Conservation (phyloP, 73 alveolate species). For the Paramecium primaurelia region DNA sequence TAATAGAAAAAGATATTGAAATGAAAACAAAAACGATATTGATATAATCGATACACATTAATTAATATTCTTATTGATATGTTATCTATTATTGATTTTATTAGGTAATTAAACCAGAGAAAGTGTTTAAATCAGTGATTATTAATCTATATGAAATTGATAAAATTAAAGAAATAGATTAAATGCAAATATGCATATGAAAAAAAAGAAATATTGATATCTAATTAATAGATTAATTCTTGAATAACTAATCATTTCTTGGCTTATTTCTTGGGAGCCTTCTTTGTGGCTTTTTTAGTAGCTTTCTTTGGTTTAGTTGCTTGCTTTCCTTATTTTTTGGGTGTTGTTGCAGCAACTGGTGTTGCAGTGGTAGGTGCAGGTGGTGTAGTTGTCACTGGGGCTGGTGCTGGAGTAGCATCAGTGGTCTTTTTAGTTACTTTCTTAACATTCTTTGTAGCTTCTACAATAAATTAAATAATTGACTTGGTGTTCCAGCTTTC, state of each 20-base stretch:
- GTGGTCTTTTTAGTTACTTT: not conserved
- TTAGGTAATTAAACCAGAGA: not conserved
- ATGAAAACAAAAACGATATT: not conserved
- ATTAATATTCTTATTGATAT: not conserved
- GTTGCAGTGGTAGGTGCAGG: not conserved
- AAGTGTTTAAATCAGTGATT: not conserved
- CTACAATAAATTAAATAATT: not conserved
- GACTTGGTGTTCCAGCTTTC: conserved; percentile 15
- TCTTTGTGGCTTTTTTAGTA: not conserved
- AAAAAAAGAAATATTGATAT: not conserved
- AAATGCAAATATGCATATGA: not conserved
- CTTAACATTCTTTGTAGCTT: conserved; percentile 20
- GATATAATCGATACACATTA: not conserved
- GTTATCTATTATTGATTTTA: not conserved
- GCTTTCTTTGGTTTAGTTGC: conserved; percentile 4
- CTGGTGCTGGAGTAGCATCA: conserved; percentile 36
- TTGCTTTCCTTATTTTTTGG: not conserved
- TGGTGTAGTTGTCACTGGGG: conserved; percentile 4
- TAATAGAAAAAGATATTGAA: not conserved
- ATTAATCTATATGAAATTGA: not conserved
- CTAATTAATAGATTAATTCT: conserved; percentile 13
- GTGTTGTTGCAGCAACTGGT: conserved; percentile 5
- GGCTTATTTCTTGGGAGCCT: not conserved
- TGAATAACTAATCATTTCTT: conserved; percentile 19
- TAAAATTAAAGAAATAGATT: not conserved